phyloP scores from a whole-genome alignment of 257 asterid genomes.

The Cordia subcordata region DNA sequence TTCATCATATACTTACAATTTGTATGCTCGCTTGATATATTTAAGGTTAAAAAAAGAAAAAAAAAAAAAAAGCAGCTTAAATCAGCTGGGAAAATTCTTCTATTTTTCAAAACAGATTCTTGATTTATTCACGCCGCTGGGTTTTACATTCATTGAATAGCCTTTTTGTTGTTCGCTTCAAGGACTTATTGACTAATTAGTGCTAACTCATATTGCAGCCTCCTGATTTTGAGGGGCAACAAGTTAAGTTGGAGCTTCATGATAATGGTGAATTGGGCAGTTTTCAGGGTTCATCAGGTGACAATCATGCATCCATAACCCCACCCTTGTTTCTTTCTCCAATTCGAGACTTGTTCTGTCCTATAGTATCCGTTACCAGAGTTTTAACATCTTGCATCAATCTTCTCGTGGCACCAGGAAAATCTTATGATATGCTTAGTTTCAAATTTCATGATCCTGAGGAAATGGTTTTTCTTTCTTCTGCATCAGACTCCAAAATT shows the following conservation, averaged over 20 bases:
- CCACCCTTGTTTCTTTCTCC: neutral
- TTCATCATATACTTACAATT: neutral
- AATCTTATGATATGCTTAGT: conserved; percentile 57
- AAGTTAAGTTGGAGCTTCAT: conserved; percentile 38
- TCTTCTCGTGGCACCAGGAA: conserved; percentile 29
- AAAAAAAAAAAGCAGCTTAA: too few relatives aligned
- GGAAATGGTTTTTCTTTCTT: conserved; percentile 42
- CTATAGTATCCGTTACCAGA: neutral
- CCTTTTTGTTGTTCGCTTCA: neutral
- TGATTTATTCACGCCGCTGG: too few relatives aligned
- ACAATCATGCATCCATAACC: conserved; percentile 2
- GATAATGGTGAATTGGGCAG: conserved; percentile 46
- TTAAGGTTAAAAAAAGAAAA: too few relatives aligned
- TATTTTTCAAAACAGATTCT: too few relatives aligned
- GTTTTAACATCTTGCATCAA: neutral
- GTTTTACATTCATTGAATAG: too few relatives aligned
- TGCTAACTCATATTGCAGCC: conserved; percentile 28
- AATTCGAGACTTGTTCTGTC: neutral
- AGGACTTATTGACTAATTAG: neutral
- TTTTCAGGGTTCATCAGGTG: conserved; percentile 50
- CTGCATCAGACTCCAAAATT: conserved; percentile 45
- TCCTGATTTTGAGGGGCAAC: conserved; percentile 49
- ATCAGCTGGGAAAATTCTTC: too few relatives aligned
- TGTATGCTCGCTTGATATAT: neutral
- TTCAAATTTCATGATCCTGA: conserved; percentile 39